Evolutionary conservation across 2,329 filamentous ascomycete genomes (phyloP), one percentile per base, ranked within the genome.

Genomic region (Gyromitra esculenta): DNA sequence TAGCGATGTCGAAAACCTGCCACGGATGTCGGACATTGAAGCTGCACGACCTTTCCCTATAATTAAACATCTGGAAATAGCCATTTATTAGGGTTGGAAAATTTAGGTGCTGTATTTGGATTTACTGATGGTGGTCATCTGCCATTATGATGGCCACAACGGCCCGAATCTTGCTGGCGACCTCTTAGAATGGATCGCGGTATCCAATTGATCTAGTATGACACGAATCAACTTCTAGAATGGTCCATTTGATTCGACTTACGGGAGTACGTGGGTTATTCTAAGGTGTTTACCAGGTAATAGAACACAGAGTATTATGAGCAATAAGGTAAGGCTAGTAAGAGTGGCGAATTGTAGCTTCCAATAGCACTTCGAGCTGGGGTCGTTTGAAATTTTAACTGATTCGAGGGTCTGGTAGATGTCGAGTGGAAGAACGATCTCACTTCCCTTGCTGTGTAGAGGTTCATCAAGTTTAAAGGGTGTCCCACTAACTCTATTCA

Each of bases 21-120:
- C 37, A 35, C 18, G 45, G 5, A 31, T 71, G 57, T n/a, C 41
- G 57, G 37, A 45, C 39, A 37, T 37, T 62, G 21, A 31, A 52
- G 72, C 39, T 69, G 50, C 72, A 75, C 64, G 72, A 56, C 45
- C n/a, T 74, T 74, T 67, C 54, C 50, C 65, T 48, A 70, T 59
- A 63, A 64, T 75, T 70, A 70, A 64, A 71, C 66, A 35, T 60
- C 59, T 39, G 57, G 39, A 21, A 48, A 48, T 56, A 68, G 13
- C 48, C 41, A 57, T 63, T 45, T 37, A 60, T 43, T 48, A 39
- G 45, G 43, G n/a, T 48, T 37, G 11, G 57, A 48, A 39, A 43
- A 57, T 57, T 72, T 39, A 65, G 52, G 37, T 65, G 69, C 37
- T 50, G 59, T 64, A 65, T 50, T 25, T 59, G 15, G n/a, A n/a